Percentiles rank a stretch among this genome's conserved stretches.
These are phyloP conservation scores for Aureobasidium zeae DNA, from an alignment of 2,329 filamentous ascomycete genomes.

Conservation along the genomic window DNA sequence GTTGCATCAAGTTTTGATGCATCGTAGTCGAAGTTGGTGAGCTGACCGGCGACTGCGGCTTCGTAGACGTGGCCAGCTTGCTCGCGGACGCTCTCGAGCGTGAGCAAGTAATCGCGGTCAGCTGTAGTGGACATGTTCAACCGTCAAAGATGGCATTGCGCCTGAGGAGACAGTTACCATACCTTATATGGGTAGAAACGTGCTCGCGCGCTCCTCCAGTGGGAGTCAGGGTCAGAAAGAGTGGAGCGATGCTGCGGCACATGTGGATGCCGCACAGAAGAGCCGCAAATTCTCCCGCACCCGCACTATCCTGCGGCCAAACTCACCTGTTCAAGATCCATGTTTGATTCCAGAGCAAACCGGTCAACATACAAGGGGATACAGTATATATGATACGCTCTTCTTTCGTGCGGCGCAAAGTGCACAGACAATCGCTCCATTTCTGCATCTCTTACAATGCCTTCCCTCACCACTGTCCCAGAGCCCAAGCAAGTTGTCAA, in stretches of 20 bases:
- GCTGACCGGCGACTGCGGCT: too few relatives aligned
- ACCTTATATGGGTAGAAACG: background rate
- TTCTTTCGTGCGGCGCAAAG: background rate
- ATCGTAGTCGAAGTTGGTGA: too few relatives aligned
- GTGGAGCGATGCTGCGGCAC: background rate
- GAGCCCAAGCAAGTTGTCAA: slow-evolving; percentile 45
- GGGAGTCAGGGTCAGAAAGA: background rate
- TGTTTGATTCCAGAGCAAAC: background rate
- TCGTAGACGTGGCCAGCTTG: too few relatives aligned
- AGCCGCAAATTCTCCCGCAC: background rate
- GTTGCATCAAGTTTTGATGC: too few relatives aligned
- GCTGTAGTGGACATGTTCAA: too few relatives aligned
- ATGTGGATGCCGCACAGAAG: background rate
- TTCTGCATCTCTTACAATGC: background rate
- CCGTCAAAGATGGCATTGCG: too few relatives aligned
- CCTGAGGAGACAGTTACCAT: background rate
- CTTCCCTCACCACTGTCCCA: background rate
- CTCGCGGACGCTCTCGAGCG: too few relatives aligned
- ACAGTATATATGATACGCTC: background rate
- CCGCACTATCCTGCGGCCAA: background rate
- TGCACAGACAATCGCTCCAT: background rate
- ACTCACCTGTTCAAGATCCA: background rate
- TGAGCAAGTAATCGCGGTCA: too few relatives aligned
- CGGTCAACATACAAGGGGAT: background rate
- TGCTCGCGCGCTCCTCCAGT: background rate